Conservation (phyloP, 768 basidiomycete species). For the Wakefieldia striispora region DNA sequence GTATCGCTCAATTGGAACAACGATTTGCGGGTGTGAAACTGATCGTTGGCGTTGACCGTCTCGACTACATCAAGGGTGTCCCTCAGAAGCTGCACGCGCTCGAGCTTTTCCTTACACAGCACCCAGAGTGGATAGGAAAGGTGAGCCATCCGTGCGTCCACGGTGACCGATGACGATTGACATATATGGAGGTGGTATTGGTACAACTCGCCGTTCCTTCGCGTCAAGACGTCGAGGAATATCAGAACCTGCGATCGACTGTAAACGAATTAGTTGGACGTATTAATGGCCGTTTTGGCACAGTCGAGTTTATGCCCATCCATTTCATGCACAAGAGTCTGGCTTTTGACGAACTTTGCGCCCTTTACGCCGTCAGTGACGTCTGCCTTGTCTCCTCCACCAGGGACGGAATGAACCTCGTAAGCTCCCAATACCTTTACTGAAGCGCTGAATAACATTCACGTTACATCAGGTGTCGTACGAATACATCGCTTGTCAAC, state of each 20-base stretch:
- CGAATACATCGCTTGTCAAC: constrained; percentile 96
- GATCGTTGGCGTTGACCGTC: constrained; percentile 96
- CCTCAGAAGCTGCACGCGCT: constrained; percentile 97
- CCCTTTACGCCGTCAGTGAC: constrained; percentile 95
- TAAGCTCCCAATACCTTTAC: constrained; percentile 37
- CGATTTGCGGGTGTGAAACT: constrained; percentile 94
- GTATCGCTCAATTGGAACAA: constrained; percentile 79
- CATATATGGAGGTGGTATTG: constrained; percentile 69
- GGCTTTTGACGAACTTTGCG: constrained; percentile 91
- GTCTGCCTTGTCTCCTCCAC: constrained; percentile 95
- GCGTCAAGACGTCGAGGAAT: constrained; percentile 97
- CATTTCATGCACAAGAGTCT: constrained; percentile 99
- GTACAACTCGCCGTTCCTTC: constrained; percentile 98
- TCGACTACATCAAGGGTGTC: constrained; percentile 99
- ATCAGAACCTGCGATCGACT: constrained; percentile 92
- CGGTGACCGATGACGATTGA: not conserved
- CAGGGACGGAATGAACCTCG: constrained; percentile 98
- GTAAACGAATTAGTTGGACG: constrained; percentile 98
- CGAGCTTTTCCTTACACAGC: constrained; percentile 94
- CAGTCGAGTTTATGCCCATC: constrained; percentile 99
- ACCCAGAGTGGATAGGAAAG: constrained; percentile 99
- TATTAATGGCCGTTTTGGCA: constrained; percentile 98
- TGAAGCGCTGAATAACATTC: constrained; percentile 9
- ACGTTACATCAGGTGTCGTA: constrained; percentile 78
- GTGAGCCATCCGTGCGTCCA: constrained; percentile 34